Conservation (phyloP, 2,329 filamentous ascomycete species). For the Colletotrichum sp. region DNA sequence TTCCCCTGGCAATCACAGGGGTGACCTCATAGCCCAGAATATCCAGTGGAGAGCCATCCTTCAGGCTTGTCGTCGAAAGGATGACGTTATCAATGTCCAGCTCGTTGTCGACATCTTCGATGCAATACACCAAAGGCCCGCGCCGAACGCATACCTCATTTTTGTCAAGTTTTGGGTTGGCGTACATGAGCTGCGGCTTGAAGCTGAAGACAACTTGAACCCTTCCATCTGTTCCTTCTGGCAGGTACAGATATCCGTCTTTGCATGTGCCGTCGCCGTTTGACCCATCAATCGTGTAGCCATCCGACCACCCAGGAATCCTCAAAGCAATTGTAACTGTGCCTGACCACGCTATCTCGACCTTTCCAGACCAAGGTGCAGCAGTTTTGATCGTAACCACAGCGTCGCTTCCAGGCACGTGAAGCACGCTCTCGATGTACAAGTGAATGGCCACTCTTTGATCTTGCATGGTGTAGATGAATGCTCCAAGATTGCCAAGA, state of each 20-base stretch:
- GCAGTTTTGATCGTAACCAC: not conserved
- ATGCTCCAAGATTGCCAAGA: not conserved
- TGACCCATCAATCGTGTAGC: not conserved
- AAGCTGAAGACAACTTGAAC: not conserved
- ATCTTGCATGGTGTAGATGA: not conserved
- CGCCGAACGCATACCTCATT: slow-evolving; percentile 1
- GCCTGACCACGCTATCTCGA: not conserved
- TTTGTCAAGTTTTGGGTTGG: not conserved
- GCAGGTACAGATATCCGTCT: not conserved
- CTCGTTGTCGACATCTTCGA: not conserved
- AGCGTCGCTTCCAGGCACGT: not conserved
- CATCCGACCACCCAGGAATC: not conserved
- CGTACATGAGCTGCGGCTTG: not conserved
- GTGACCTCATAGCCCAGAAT: not conserved
- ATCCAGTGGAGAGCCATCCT: not conserved
- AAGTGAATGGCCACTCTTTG: not conserved
- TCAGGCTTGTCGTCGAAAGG: not conserved
- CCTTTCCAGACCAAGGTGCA: not conserved
- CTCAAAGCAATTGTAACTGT: not conserved
- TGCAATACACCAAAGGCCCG: slow-evolving; percentile 1
- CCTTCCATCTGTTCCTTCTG: not conserved
- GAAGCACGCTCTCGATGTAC: not conserved
- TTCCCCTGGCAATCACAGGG: not conserved
- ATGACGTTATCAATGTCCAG: not conserved
- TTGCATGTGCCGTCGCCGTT: not conserved